phyloP scores from a whole-genome alignment of 768 basidiomycete genomes.

The Pleurotus citrinopileatus region DNA sequence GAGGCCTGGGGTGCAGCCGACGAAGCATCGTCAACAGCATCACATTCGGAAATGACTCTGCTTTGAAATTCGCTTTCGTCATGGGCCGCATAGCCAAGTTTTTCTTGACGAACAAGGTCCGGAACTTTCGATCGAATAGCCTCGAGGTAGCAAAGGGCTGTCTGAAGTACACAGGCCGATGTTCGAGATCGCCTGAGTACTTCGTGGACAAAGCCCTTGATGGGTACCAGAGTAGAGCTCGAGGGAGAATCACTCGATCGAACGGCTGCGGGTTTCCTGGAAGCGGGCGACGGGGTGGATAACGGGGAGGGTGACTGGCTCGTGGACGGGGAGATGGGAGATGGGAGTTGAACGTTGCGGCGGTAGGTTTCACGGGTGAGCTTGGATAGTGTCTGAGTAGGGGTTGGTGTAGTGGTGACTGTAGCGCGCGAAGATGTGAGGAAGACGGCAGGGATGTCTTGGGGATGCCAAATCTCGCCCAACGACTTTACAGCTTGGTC shows the following conservation, averaged over 20 bases:
- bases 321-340: constrained; percentile 51
- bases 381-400: constrained; percentile 3
- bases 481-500: constrained; percentile 80
- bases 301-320: constrained; percentile 26
- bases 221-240: constrained; percentile 43
- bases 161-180: constrained; percentile 79
- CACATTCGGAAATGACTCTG: constrained; percentile 28
- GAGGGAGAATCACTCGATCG: constrained; percentile 12
- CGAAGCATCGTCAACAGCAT: background rate
- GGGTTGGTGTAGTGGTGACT: constrained; percentile 19
- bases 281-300: constrained; percentile 26
- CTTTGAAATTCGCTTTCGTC: constrained; percentile 38
- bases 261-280: background rate
- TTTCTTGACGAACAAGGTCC: constrained; percentile 54
- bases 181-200: constrained; percentile 85
- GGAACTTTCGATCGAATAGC: constrained; percentile 74
- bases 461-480: constrained; percentile 77
- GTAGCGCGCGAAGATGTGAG: constrained; percentile 29
- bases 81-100: constrained; percentile 36
- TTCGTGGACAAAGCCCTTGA: constrained; percentile 83
- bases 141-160: constrained; percentile 85
- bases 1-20: background rate
- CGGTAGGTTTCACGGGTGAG: constrained; percentile 1
- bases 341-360: constrained; percentile 45
- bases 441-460: constrained; percentile 67